These are phyloP conservation scores for Curvularia sp. DNA, from an alignment of 2,329 filamentous ascomycete species.

Conservation along the genomic window DNA sequence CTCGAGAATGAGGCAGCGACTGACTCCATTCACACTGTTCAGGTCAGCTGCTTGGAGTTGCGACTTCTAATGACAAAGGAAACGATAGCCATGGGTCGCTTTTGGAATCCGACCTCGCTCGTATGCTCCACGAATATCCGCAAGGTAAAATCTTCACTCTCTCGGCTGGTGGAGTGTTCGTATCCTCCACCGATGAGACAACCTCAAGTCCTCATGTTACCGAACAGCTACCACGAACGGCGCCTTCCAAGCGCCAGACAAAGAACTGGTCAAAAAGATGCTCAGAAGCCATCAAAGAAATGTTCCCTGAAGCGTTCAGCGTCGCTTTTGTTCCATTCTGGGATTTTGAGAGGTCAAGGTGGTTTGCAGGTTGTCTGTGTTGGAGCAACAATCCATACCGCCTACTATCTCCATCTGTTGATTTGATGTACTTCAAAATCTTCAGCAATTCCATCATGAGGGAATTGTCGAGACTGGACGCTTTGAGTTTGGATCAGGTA, in stretches of 20 bases:
- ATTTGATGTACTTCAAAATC: constrained; percentile 46
- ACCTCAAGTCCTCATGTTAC: constrained; percentile 7
- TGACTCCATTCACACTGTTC: neutral
- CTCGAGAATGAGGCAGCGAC: neutral
- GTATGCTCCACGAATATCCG: constrained; percentile 34
- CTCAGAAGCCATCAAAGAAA: constrained; percentile 57
- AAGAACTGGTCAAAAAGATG: constrained; percentile 38
- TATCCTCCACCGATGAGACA: constrained; percentile 32
- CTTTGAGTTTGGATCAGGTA: constrained; percentile 50
- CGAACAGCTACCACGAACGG: constrained; percentile 1
- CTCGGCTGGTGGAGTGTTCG: constrained; percentile 18
- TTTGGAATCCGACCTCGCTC: constrained; percentile 30
- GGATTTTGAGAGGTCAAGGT: constrained; percentile 48
- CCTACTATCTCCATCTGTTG: constrained; percentile 37
- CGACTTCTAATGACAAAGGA: constrained; percentile 16
- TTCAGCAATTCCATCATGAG: constrained; percentile 61
- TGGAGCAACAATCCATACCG: constrained; percentile 44
- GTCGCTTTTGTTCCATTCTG: constrained; percentile 51
- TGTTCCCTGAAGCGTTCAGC: constrained; percentile 53
- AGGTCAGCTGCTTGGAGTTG: constrained; percentile 34
- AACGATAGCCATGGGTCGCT: constrained; percentile 19
- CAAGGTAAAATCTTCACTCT: constrained; percentile 40
- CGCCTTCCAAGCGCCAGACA: constrained; percentile 11
- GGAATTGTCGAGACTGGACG: constrained; percentile 62
- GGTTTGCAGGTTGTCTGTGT: constrained; percentile 47